These are phyloP conservation scores for Ettlia oleoabundans DNA, from an alignment of 139 green algal species.

Conservation along the genomic window DNA sequence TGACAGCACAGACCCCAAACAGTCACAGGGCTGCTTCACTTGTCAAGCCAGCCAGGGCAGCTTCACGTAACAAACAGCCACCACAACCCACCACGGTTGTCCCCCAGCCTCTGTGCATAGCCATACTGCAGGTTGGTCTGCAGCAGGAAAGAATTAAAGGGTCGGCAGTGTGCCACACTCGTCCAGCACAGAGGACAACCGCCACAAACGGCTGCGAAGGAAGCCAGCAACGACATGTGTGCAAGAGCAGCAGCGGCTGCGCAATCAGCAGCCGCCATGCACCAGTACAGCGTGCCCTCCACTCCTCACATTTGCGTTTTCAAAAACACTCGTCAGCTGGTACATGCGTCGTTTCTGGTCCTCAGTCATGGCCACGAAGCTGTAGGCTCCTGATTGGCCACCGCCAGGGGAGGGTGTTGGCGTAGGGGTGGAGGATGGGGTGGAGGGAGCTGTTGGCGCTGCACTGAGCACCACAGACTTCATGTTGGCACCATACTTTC, in stretches of 20 bases:
- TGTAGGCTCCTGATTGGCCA: not conserved
- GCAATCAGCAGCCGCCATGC: too few species aligned
- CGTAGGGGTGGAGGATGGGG: not conserved
- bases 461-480: not conserved
- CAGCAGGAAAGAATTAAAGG: not conserved
- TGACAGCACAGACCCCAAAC: too few species aligned
- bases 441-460: not conserved
- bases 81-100: slow-evolving; percentile 5
- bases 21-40: too few species aligned
- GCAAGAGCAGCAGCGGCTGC: too few species aligned
- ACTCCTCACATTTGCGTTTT: slow-evolving; percentile 32
- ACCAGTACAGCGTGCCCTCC: not conserved
- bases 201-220: not conserved
- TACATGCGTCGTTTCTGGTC: slow-evolving; percentile 36
- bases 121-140: slow-evolving; percentile 29
- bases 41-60: not conserved
- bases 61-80: not conserved
- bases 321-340: slow-evolving; percentile 48
- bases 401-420: not conserved
- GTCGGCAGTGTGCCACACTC: not conserved
- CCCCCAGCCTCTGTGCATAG: slow-evolving; percentile 11
- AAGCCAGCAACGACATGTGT: not conserved
- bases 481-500: not conserved
- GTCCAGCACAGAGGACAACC: not conserved
- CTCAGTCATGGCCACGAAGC: slow-evolving; percentile 23